phyloP scores from a whole-genome alignment of 306 rosid genomes.

The Vigna unguiculata region DNA sequence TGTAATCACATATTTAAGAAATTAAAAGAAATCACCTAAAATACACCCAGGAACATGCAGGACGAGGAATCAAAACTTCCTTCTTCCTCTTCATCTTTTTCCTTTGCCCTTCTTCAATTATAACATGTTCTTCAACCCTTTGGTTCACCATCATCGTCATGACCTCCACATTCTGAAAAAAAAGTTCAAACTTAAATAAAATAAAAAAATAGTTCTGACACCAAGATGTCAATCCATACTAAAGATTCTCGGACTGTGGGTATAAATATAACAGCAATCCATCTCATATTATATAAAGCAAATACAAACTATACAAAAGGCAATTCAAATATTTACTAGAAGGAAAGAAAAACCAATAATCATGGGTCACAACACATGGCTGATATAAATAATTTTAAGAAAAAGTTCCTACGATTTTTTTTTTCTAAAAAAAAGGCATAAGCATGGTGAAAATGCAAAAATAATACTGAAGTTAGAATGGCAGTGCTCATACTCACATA shows the following conservation, averaged over 20 bases:
- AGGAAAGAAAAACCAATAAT: not conserved
- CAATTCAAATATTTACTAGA: not conserved
- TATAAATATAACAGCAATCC: not conserved
- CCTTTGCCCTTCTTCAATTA: not conserved
- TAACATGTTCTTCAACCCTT: conserved; percentile 19
- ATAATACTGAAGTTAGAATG: not conserved
- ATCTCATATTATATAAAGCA: not conserved
- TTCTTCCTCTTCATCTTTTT: conserved; percentile 9
- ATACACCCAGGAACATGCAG: conserved; percentile 28
- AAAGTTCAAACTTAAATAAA: not conserved
- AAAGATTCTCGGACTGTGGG: not conserved
- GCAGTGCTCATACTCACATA: not conserved
- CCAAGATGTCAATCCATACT: not conserved
- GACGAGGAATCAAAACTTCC: conserved; percentile 2
- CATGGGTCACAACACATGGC: not conserved
- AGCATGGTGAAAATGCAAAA: not conserved
- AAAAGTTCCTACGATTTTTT: too few species aligned
- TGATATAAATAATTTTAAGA: too few species aligned
- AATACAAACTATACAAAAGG: not conserved
- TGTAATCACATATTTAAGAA: not conserved
- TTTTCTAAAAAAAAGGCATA: not conserved
- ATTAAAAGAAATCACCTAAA: not conserved
- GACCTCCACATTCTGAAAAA: not conserved
- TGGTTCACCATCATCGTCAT: conserved; percentile 25
- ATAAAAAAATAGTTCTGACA: not conserved